Conservation (phyloP, 208 protist species). For the Leptomonas seymouri region DNA sequence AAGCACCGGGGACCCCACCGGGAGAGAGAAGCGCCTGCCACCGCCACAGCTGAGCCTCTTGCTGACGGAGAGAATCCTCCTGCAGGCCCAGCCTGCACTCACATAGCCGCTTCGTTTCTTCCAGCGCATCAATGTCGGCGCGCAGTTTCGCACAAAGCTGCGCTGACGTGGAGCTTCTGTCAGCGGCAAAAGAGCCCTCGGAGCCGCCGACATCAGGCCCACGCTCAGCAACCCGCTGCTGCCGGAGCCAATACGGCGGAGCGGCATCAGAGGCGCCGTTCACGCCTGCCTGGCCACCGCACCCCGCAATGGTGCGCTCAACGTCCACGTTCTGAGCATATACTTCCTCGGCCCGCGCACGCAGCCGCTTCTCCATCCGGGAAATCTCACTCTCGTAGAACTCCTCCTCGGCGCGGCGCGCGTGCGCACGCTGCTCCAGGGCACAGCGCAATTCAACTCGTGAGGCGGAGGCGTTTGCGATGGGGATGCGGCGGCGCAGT, state of each 20-base stretch:
- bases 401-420: conserved; percentile 32
- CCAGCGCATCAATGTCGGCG: conserved; percentile 26
- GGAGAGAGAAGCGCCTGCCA: conserved; percentile 17
- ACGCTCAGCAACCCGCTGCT: not conserved
- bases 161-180: not conserved
- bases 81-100: conserved; percentile 34
- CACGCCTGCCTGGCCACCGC: conserved; percentile 5
- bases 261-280: not conserved
- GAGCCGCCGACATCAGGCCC: not conserved
- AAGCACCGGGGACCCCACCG: not conserved
- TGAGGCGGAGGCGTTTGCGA: conserved; percentile 3
- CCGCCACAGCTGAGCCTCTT: conserved; percentile 25
- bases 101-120: conserved; percentile 24
- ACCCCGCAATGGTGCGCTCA: conserved; percentile 24
- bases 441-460: conserved; percentile 20
- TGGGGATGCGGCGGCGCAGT: conserved; percentile 18
- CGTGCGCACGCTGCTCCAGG: conserved; percentile 13
- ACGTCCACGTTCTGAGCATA: conserved; percentile 45
- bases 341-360: conserved; percentile 37
- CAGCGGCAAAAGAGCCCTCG: not conserved
- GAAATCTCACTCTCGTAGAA: conserved; percentile 34
- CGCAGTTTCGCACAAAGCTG: conserved; percentile 26
- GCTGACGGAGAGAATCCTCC: conserved; percentile 19
- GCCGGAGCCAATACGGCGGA: conserved; percentile 17
- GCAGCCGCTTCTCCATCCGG: conserved; percentile 34